These are phyloP conservation scores for Phytopythium cucurbitacearum DNA, from an alignment of 352 stramenopile species.

Conservation along the genomic window DNA sequence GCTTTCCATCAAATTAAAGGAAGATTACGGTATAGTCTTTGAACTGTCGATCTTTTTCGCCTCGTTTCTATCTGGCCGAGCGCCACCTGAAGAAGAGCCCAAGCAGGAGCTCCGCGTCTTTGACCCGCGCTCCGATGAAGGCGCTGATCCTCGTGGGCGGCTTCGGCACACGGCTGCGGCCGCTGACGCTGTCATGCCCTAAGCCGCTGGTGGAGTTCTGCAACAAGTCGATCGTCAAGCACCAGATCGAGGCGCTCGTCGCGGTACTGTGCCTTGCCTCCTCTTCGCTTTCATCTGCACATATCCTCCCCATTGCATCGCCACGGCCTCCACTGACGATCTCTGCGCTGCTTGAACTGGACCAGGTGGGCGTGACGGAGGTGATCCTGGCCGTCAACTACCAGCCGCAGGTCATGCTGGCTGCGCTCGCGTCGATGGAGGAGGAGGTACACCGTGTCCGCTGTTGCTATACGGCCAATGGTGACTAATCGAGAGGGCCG, in stretches of 20 bases:
- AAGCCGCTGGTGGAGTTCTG: constrained; percentile 91
- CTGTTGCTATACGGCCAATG: neutral
- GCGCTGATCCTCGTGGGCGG: constrained; percentile 88
- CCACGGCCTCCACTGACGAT: neutral
- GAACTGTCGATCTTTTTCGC: no score
- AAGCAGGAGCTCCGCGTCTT: no score
- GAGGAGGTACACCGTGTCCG: constrained; percentile 40
- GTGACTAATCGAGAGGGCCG: neutral
- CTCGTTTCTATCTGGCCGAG: no score
- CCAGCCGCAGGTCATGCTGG: constrained; percentile 86
- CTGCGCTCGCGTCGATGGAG: constrained; percentile 75
- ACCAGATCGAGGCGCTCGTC: constrained; percentile 88
- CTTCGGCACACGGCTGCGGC: constrained; percentile 87
- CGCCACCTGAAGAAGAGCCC: no score
- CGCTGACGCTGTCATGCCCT: constrained; percentile 86
- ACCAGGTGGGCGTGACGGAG: constrained; percentile 82
- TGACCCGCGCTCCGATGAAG: constrained; percentile 54
- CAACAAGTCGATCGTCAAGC: constrained; percentile 88
- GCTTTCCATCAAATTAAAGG: no score
- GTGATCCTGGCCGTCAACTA: constrained; percentile 90
- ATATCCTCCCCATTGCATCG: neutral
- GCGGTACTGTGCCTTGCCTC: constrained; percentile 26
- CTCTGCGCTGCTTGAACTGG: constrained; percentile 2
- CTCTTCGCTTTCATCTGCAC: neutral
- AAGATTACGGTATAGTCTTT: no score